Evolutionary conservation across 108 stramenopile species (phyloP).

Genomic region (Epithemia pelagica): DNA sequence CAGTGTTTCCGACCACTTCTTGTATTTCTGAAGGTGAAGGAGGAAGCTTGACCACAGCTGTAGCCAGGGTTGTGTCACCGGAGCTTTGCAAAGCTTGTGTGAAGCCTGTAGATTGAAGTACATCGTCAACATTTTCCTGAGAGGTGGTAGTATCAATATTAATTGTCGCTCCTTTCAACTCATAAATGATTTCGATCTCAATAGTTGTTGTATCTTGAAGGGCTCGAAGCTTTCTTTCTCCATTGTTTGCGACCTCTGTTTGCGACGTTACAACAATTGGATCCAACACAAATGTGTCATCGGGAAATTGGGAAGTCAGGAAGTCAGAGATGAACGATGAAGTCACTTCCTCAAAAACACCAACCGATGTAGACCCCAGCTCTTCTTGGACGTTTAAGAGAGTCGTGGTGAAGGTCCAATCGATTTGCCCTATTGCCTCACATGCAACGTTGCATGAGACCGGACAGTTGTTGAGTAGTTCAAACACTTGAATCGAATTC

Average conservation of each 20-base stretch:
- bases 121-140: not conserved
- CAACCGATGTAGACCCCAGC: constrained; percentile 12
- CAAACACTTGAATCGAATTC: constrained; percentile 12
- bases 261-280: not conserved
- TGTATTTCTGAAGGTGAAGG: not conserved
- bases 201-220: not conserved
- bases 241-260: not conserved
- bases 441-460: constrained; percentile 35
- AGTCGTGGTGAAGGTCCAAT: constrained; percentile 6
- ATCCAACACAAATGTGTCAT: not conserved
- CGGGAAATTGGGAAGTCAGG: not conserved
- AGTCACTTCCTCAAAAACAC: not conserved
- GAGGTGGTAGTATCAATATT: not conserved
- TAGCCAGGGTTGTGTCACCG: not conserved
- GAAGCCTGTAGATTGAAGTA: not conserved
- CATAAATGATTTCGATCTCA: not conserved
- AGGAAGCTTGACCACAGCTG: not conserved
- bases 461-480: constrained; percentile 30
- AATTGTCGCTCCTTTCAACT: not conserved
- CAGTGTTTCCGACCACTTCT: not conserved
- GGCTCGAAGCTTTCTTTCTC: not conserved
- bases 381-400: constrained; percentile 16
- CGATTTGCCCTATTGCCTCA: constrained; percentile 18
- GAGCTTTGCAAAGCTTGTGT: constrained; percentile 8
- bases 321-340: constrained; percentile 5